Conservation (phyloP, 1,139 yeast genomes). For the Wickerhamomyces sp. region DNA sequence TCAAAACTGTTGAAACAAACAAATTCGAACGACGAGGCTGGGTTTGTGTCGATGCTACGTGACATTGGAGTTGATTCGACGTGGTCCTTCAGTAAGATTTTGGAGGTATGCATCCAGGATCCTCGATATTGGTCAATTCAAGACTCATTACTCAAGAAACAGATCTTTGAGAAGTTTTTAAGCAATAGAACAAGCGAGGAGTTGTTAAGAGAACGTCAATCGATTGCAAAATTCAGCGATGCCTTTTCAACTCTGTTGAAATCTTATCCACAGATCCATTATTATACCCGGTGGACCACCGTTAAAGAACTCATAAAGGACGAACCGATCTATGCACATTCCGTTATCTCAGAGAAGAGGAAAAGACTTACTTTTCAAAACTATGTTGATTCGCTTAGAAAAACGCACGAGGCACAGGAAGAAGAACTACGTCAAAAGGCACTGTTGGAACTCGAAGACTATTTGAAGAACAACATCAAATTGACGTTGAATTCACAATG, state of each 20-base stretch:
- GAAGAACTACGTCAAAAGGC: slow-evolving; percentile 41
- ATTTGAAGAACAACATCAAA: slow-evolving; percentile 29
- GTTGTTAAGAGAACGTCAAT: slow-evolving; percentile 44
- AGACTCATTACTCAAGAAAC: slow-evolving; percentile 52
- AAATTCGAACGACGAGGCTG: slow-evolving; percentile 33
- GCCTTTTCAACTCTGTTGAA: slow-evolving; percentile 49
- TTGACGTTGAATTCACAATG: slow-evolving; percentile 21
- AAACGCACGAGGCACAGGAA: slow-evolving; percentile 31
- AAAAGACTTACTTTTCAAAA: slow-evolving; percentile 48
- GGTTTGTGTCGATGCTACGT: slow-evolving; percentile 48
- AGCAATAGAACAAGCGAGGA: slow-evolving; percentile 51
- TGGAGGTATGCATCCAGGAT: slow-evolving; percentile 49
- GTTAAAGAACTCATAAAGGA: slow-evolving; percentile 46
- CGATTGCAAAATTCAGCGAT: slow-evolving; percentile 48
- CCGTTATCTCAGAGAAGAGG: slow-evolving; percentile 54
- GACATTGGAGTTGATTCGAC: slow-evolving; percentile 58
- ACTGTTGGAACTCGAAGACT: slow-evolving; percentile 43
- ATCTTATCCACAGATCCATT: slow-evolving; percentile 34
- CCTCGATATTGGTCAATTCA: slow-evolving; percentile 67
- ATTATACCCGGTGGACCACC: slow-evolving; percentile 65
- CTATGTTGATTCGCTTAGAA: slow-evolving; percentile 39
- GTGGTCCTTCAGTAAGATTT: slow-evolving; percentile 70
- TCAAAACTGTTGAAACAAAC: not conserved
- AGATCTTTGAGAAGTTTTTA: slow-evolving; percentile 60
- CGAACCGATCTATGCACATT: slow-evolving; percentile 63